Evolutionary conservation across 768 basidiomycete genomes (phyloP), one percentile per base, ranked within the genome.

Genomic region (Amanita polypyramis): DNA sequence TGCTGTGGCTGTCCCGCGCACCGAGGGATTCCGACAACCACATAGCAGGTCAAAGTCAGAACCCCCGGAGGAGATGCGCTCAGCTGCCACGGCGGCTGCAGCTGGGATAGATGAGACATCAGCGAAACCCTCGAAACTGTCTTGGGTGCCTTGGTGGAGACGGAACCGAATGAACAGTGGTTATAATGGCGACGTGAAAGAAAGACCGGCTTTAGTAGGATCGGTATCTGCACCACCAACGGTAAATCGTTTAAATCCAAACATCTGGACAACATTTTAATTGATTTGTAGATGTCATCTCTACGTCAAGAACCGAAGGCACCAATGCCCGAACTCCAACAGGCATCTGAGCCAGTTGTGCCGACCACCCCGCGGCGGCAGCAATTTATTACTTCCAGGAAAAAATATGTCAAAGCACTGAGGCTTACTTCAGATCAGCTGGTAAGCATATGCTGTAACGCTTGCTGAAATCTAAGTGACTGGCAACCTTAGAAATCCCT

Each of bases 341-440:
- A 33, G 14, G 34, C 8, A 6, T 19, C 4, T 17, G 43, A 44
- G 11, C 19, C 15, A 2, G 17, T 21, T n/a, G 11, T 27, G 25
- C 7, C 25, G 25, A 3, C 33, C 2, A 10, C 23, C 11, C 59
- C 21, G 34, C 51, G 35, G 40, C 29, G 30, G 49, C 52, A 19
- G 38, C 47, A 42, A 44, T 33, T 44, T 54, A 35, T 45, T 14
- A 34, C 36, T 21, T 34, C 49, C 27, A 53, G 58, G 27, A 65
- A 77, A 59, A 83, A 77, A 57, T 98, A 78, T 59, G 93, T 88
- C 7, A 98, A 99, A 69, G 92, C 95, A 0, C 65, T 99, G 50
- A 76, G 96, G 5, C 65, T 99, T 51, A 92, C 94, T 0, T 96
- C 93, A 3, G 92, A 95, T 55, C 96, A 99, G 61, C 74, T 99